Percentiles rank a stretch among this genome's conserved stretches.
Evolutionary conservation across 306 rosid genomes (phyloP).

Genomic region (Glycine tomentella): DNA sequence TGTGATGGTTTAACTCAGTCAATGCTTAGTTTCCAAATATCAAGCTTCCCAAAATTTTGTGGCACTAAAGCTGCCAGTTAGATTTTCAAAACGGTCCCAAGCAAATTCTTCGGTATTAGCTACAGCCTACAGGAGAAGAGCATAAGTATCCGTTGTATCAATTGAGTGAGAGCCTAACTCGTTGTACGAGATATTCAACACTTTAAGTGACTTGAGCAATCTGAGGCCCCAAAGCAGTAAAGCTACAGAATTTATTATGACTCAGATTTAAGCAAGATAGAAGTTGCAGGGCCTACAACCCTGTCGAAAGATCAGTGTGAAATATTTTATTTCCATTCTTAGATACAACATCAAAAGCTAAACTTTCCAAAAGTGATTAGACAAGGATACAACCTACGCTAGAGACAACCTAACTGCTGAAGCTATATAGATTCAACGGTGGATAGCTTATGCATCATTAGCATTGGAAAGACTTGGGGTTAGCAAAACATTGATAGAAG

Average conservation of each 20-base stretch:
- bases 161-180: slow-evolving; percentile 74
- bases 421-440: too few species aligned
- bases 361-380: slow-evolving; percentile 2
- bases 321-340: background rate
- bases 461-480: too few species aligned
- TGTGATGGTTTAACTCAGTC: slow-evolving; percentile 62
- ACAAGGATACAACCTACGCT: slow-evolving; percentile 25
- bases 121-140: slow-evolving; percentile 79
- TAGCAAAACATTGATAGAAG: too few species aligned
- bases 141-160: slow-evolving; percentile 79
- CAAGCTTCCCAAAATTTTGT: slow-evolving; percentile 74
- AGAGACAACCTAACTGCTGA: background rate
- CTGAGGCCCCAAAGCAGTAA: slow-evolving; percentile 82
- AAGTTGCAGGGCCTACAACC: slow-evolving; percentile 92
- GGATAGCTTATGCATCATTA: too few species aligned
- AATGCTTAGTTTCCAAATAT: slow-evolving; percentile 65
- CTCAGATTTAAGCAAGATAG: slow-evolving; percentile 79
- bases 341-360: slow-evolving; percentile 35
- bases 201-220: slow-evolving; percentile 67
- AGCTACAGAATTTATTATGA: slow-evolving; percentile 72
- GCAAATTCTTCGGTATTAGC: slow-evolving; percentile 69
- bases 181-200: slow-evolving; percentile 72
- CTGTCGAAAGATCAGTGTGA: slow-evolving; percentile 59
- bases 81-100: slow-evolving; percentile 55
- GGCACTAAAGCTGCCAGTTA: slow-evolving; percentile 42